Evolutionary conservation across 305 asterid genomes (phyloP).

Genomic region (Fraxinus dipetala): DNA sequence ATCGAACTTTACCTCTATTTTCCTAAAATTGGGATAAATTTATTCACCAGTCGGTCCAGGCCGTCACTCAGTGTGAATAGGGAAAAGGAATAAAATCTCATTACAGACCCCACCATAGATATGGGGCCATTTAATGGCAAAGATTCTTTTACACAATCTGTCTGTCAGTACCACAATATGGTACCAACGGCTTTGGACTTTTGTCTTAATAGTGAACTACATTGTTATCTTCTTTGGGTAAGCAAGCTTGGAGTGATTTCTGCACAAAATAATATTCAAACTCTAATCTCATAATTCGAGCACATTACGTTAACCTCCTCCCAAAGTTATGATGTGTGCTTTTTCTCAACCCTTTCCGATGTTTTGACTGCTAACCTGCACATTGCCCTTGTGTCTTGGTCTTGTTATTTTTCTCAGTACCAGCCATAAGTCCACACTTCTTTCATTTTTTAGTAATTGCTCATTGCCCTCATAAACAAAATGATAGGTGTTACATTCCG

Average conservation of each 20-base stretch:
- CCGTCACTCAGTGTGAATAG: not conserved
- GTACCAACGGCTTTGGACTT: not conserved
- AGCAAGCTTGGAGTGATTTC: not conserved
- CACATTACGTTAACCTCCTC: not conserved
- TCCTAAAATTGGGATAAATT: not conserved
- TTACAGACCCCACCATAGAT: not conserved
- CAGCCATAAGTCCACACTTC: not conserved
- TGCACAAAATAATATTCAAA: not conserved
- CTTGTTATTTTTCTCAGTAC: not conserved
- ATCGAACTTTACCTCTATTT: not conserved
- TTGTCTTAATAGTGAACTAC: not conserved
- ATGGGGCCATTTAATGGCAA: not conserved
- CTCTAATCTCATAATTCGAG: not conserved
- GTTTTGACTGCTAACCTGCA: not conserved
- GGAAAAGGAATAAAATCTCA: not conserved
- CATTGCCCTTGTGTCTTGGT: not conserved
- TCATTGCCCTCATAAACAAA: constrained; percentile 9
- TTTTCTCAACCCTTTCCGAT: not conserved
- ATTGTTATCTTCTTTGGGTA: not conserved
- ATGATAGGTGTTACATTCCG: not conserved
- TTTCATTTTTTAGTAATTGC: not conserved
- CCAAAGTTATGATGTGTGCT: constrained; percentile 14
- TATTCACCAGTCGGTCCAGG: not conserved
- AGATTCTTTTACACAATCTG: not conserved
- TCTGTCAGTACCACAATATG: not conserved